Evolutionary conservation across 2,329 filamentous ascomycete species (phyloP), one percentile per base, ranked within the genome.

Genomic region (Zymoseptoria tritici): DNA sequence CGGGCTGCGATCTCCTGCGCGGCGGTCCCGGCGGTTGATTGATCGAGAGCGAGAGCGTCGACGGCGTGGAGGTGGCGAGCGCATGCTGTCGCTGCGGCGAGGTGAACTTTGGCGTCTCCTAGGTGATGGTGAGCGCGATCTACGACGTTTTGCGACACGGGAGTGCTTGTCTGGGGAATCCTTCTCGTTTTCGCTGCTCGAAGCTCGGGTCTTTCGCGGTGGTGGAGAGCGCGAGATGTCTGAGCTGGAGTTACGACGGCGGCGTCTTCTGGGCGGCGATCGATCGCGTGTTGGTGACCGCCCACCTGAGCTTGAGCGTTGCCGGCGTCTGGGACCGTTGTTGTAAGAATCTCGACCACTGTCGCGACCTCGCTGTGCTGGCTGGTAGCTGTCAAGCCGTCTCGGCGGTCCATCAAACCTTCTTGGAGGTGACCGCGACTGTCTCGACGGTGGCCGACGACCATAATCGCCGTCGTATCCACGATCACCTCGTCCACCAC

Each of bases 51-150:
- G 59, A 22, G 59, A 62, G 91, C 2, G 85, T 90, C 64, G 87
- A 92, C 66, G 81, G 96, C 58, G 97, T 96, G 70, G 85, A 86
- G 55, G 90, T 95, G 73, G 90, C 97, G 67, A 62, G 60, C 62
- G 64, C 53, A 63, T 64, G 85, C 96, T 57, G 81, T 82, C 53
- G 91, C 97, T 58, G 51, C 26, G 73, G 90, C 91, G 13, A 86
- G 86, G 68, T 89, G 74, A 79, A 54, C 61, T 59, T 55, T 62
- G 66, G 57, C 60, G 66, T 50, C 72, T 71, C 54, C 70, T 71
- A 36, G 73, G 70, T 42, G 68, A 65, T 52, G 62, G 66, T 61
- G 68, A 70, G 59, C 65, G 68, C 46, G 57, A 59, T 63, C 65
- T 69, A 42, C 26, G 50, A 50, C 55, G 61, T 62, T 54, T 55